Evolutionary conservation across 805 yeast genomes (phyloP).

Genomic region (Myxozyma monticola): DNA sequence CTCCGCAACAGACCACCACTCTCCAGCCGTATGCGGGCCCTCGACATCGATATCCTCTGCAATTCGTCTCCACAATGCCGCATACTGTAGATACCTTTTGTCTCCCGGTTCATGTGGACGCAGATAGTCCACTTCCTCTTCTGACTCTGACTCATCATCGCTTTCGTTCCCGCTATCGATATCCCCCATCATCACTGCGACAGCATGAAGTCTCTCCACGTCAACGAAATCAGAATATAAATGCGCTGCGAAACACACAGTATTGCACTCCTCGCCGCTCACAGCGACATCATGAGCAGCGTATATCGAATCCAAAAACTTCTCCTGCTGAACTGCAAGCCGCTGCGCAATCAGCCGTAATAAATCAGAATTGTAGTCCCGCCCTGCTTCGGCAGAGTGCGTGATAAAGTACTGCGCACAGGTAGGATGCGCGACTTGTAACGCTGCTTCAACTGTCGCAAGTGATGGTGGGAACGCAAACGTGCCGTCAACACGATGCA

Average conservation of each 20-base stretch:
- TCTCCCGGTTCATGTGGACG: background rate
- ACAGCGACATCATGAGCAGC: slow-evolving; percentile 2
- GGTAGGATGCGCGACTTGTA: background rate
- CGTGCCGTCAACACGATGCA: slow-evolving; percentile 23
- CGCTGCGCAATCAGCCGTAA: slow-evolving; percentile 14
- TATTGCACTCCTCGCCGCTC: slow-evolving; percentile 13
- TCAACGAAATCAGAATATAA: slow-evolving; percentile 9
- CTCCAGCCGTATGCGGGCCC: slow-evolving; percentile 25
- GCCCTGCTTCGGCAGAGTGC: background rate
- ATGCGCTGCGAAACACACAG: slow-evolving; percentile 19
- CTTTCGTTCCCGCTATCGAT: background rate
- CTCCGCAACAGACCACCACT: slow-evolving; percentile 26
- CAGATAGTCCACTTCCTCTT: background rate
- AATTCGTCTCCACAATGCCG: slow-evolving; percentile 23
- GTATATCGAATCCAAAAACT: slow-evolving; percentile 19
- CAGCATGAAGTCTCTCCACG: slow-evolving; percentile 3
- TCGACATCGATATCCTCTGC: slow-evolving; percentile 25
- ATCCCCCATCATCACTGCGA: slow-evolving; percentile 4
- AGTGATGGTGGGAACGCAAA: slow-evolving; percentile 25
- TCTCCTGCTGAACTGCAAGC: slow-evolving; percentile 16
- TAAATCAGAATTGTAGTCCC: slow-evolving; percentile 13
- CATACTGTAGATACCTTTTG: slow-evolving; percentile 20
- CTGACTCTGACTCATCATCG: slow-evolving; percentile 4
- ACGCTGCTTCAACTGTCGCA: slow-evolving; percentile 9
- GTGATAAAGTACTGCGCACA: background rate